Evolutionary conservation across 140 eudicot species (phyloP), one percentile per base, ranked within the genome.

Genomic region (Stevia rebaudiana): DNA sequence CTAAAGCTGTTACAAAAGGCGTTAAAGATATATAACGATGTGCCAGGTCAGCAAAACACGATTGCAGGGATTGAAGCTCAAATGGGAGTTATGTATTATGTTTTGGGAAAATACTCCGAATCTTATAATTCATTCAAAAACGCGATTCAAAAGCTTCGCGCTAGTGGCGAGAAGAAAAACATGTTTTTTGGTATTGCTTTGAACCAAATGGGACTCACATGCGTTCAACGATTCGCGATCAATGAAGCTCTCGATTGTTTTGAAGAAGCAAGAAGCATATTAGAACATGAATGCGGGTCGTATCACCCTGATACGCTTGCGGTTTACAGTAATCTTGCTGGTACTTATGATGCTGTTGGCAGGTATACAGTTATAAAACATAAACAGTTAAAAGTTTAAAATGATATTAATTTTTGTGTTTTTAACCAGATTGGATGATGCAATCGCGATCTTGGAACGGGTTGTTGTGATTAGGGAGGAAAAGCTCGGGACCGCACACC

Each of bases 121-220:
- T 86, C 97, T 4, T 90, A 90, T 60, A 53, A 41, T 40, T 84
- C 73, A 0, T 86, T 90, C 17, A 79, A 81, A 50, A 82, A 65
- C 65, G 94, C 87, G 15, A 74, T 68, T n/a, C 49, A 64, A 4
- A 90, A 87, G 80, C 87, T 90, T 22, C 86, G 97, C 39, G 83
- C 90, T 15, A 74, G 84, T 72, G 86, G 97, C 25, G 97, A 90
- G 74, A 90, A 83, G 70, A 90, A 86, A 62, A 84, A 92, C 12
- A 89, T 89, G 8, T 84, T 86, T 73, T 86, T 84, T 57, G 97
- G 94, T 10, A 76, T 87, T 3, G 94, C 95, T 4, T 82, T 90
- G 8, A 90, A 90, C 81, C 97, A 90, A 61, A 84, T 90, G 95
- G 97, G 97, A 67, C 86, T 90, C 58, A 79, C 90, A 11, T 90